phyloP scores from a whole-genome alignment of 495 filamentous ascomycete species.

The Penicillium coprophilum region DNA sequence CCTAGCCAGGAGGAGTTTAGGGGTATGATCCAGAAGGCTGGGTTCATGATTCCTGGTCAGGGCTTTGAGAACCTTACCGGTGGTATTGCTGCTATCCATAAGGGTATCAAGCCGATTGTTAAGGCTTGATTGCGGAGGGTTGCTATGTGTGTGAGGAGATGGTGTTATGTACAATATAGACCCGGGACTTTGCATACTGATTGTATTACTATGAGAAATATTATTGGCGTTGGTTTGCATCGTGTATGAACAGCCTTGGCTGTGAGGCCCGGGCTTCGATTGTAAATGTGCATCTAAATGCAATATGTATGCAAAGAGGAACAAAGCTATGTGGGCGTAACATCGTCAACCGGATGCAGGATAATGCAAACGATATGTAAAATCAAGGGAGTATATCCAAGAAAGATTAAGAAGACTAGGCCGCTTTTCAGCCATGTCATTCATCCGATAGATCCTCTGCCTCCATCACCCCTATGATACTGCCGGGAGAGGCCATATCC shows the following conservation, averaged over 20 bases:
- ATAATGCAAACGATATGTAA: conserved; percentile 15
- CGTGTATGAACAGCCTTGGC: background rate
- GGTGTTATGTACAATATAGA: conserved; percentile 5
- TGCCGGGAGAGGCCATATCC: conserved; percentile 22
- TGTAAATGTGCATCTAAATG: conserved; percentile 9
- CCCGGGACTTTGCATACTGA: conserved; percentile 4
- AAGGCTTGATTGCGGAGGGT: conserved; percentile 20
- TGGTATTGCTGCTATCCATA: conserved; percentile 93
- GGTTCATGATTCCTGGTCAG: conserved; percentile 77
- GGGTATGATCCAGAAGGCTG: conserved; percentile 84
- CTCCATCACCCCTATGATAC: conserved; percentile 39
- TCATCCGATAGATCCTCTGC: conserved; percentile 36
- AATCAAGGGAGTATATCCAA: conserved; percentile 13
- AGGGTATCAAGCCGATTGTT: conserved; percentile 81
- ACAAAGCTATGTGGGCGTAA: conserved; percentile 17
- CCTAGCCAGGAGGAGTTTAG: conserved; percentile 80
- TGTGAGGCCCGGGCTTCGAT: background rate
- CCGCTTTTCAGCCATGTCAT: conserved; percentile 8
- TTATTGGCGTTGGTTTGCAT: conserved; percentile 13
- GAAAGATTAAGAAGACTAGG: conserved; percentile 3
- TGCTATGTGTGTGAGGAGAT: background rate
- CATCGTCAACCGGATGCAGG: conserved; percentile 21
- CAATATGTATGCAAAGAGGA: background rate
- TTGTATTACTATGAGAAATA: conserved; percentile 15
- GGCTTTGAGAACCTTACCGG: conserved; percentile 87